phyloP scores from a whole-genome alignment of 1,284 basidiomycete genomes.

The Bjerkandera adusta region DNA sequence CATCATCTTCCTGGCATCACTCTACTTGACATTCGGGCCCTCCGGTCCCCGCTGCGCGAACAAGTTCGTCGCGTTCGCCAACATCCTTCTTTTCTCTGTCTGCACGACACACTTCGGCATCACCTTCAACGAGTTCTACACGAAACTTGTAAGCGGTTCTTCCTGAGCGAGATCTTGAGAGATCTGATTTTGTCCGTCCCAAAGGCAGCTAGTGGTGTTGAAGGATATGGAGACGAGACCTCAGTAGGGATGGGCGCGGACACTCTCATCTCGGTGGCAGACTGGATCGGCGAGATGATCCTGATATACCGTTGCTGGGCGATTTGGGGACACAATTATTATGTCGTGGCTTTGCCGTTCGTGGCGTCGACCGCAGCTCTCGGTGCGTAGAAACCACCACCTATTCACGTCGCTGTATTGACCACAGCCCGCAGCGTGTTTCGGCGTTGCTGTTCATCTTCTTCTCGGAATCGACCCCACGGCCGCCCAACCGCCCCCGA shows the following conservation, averaged over 20 bases:
- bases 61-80: conserved; percentile 2
- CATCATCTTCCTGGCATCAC: conserved; percentile 2
- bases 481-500: background rate
- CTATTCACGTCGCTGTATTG: background rate
- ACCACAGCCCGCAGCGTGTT: background rate
- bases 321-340: conserved; percentile 17
- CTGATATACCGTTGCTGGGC: conserved; percentile 40
- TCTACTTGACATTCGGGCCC: background rate
- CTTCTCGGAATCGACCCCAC: background rate
- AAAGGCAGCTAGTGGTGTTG: conserved; percentile 4
- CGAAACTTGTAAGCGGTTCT: background rate
- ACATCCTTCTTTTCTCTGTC: conserved; percentile 2
- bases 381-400: background rate
- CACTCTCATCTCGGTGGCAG: conserved; percentile 32
- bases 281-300: conserved; percentile 33
- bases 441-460: background rate
- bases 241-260: conserved; percentile 29
- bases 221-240: conserved; percentile 29
- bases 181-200: background rate
- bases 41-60: background rate
- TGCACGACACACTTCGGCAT: conserved; percentile 7
- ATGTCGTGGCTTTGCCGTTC: conserved; percentile 11
- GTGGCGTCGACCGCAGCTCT: background rate
- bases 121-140: conserved; percentile 7
- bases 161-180: too few species aligned